These are phyloP conservation scores for Calvatia gigantea DNA, from an alignment of 768 basidiomycete species.

Conservation along the genomic window DNA sequence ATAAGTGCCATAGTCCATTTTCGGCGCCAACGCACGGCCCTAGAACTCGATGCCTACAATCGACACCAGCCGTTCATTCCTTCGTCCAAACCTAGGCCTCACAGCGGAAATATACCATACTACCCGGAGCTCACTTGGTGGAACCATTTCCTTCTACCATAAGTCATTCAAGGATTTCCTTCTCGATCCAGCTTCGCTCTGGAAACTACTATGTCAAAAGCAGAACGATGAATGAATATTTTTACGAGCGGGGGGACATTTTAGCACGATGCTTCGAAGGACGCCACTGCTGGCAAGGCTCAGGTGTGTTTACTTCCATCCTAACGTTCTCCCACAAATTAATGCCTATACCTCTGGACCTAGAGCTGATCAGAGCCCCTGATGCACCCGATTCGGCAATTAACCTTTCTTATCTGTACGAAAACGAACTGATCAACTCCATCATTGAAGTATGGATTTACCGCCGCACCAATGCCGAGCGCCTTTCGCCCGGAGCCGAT, in stretches of 20 bases:
- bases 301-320: neutral
- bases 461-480: neutral
- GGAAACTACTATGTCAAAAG: neutral
- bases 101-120: neutral
- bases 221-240: neutral
- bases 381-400: neutral
- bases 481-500: neutral
- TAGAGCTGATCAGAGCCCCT: neutral
- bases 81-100: too few species aligned
- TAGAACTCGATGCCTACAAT: neutral
- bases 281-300: neutral
- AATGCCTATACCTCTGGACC: neutral
- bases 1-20: neutral
- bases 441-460: neutral
- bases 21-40: neutral
- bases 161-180: slow-evolving; percentile 7
- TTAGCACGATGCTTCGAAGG: neutral
- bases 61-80: neutral
- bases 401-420: neutral
- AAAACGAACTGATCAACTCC: neutral
- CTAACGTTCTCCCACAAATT: neutral
- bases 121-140: neutral
- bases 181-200: neutral
- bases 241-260: too few species aligned
- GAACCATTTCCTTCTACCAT: neutral